Evolutionary conservation across 441 rosid species (phyloP).

Genomic region (Gossypium armourianum): DNA sequence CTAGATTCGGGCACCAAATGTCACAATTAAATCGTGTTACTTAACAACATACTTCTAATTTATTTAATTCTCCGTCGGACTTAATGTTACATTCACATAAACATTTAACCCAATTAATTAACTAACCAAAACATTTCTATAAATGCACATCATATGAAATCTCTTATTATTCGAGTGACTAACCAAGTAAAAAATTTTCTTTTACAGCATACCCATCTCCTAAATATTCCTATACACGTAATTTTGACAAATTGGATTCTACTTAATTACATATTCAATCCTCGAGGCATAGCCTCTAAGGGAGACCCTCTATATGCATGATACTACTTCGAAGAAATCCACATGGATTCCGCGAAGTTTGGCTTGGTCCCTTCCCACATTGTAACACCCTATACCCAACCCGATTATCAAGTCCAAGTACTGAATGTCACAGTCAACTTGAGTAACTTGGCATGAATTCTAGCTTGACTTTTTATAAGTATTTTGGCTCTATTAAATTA

Average conservation of each 20-base stretch:
- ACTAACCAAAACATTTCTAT: too few relatives aligned
- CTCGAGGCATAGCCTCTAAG: not conserved
- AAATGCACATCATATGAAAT: too few relatives aligned
- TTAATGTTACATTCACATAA: too few relatives aligned
- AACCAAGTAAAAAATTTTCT: not conserved
- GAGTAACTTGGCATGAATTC: too few relatives aligned
- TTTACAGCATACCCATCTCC: not conserved
- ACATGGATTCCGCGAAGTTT: not conserved
- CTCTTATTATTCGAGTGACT: too few relatives aligned
- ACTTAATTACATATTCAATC: not conserved
- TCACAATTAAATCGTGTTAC: too few relatives aligned
- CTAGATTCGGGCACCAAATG: too few relatives aligned
- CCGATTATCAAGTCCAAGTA: not conserved
- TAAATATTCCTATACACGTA: not conserved
- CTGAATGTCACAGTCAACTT: not conserved
- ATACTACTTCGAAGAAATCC: not conserved
- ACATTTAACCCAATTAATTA: too few relatives aligned
- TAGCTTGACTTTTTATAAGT: too few relatives aligned
- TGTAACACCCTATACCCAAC: not conserved
- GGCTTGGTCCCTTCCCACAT: not conserved
- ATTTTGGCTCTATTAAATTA: too few relatives aligned
- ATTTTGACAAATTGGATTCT: not conserved
- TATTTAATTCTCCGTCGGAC: too few relatives aligned
- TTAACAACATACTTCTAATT: too few relatives aligned
- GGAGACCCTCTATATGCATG: not conserved